phyloP scores from a whole-genome alignment of 1,139 yeast genomes.

The Yamadazyma aaseri region DNA sequence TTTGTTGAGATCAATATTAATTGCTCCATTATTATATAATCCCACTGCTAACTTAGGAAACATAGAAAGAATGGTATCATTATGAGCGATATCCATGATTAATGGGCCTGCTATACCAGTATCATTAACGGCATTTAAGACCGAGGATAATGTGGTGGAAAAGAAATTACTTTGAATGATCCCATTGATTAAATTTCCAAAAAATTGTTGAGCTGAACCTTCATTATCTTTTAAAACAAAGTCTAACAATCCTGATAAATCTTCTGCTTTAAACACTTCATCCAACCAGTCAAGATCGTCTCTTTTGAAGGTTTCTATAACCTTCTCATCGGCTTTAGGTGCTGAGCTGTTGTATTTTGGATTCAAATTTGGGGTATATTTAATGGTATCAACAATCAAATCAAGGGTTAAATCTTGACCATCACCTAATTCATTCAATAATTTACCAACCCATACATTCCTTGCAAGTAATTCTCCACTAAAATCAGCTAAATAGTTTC shows the following conservation, averaged over 20 bases:
- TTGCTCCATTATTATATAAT: slow-evolving; percentile 34
- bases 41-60: slow-evolving; percentile 25
- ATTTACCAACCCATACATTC: slow-evolving; percentile 27
- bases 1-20: slow-evolving; percentile 28
- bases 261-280: slow-evolving; percentile 1
- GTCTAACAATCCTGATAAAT: slow-evolving; percentile 2
- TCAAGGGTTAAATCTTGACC: slow-evolving; percentile 30
- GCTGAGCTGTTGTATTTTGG: slow-evolving; percentile 17
- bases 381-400: slow-evolving; percentile 27
- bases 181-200: slow-evolving; percentile 31
- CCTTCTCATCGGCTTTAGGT: slow-evolving; percentile 13
- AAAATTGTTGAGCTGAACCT: slow-evolving; percentile 36
- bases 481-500: slow-evolving; percentile 23
- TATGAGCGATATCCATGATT: slow-evolving; percentile 25
- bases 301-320: slow-evolving; percentile 13
- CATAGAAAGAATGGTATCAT: slow-evolving; percentile 23
- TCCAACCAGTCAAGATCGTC: slow-evolving; percentile 9
- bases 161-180: slow-evolving; percentile 27
- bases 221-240: slow-evolving; percentile 14
- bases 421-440: slow-evolving; percentile 32
- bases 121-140: slow-evolving; percentile 32
- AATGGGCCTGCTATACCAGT: slow-evolving; percentile 32
- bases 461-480: slow-evolving; percentile 25
- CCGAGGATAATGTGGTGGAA: slow-evolving; percentile 21
- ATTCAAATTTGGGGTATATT: slow-evolving; percentile 25